Conservation (phyloP, 2,329 filamentous ascomycete genomes). For the Fusarium ambrosium region DNA sequence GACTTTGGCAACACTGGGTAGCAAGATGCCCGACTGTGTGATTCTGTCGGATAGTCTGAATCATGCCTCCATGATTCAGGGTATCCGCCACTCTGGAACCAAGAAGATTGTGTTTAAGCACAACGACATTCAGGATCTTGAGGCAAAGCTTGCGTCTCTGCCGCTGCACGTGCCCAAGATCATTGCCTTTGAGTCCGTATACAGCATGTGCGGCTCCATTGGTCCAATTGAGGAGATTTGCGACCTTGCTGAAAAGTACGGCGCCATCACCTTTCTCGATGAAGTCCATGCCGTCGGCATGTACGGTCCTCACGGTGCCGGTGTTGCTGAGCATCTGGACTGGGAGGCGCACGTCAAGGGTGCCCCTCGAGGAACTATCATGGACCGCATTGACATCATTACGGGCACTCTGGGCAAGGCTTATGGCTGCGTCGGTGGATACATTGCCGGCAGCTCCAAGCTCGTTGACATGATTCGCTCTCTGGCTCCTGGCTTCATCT, state of each 20-base stretch:
- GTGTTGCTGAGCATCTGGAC: constrained; percentile 97
- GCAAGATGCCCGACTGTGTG: constrained; percentile 95
- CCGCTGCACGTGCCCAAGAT: constrained; percentile 92
- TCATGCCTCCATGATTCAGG: constrained; percentile 99
- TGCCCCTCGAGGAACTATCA: constrained; percentile 82
- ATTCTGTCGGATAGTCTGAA: constrained; percentile 98
- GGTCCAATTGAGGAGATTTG: constrained; percentile 97
- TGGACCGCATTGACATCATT: constrained; percentile 98
- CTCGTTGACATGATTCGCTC: constrained; percentile 95
- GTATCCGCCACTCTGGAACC: constrained; percentile 95
- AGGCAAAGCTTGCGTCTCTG: constrained; percentile 90
- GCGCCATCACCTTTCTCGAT: constrained; percentile 96
- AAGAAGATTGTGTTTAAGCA: constrained; percentile 99
- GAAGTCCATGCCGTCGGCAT: constrained; percentile 99
- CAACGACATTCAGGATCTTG: constrained; percentile 93
- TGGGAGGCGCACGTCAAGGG: constrained; percentile 87
- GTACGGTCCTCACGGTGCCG: constrained; percentile 96
- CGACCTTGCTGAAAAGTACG: constrained; percentile 96
- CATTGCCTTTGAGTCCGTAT: constrained; percentile 98
- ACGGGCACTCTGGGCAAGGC: constrained; percentile 97
- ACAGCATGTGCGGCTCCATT: constrained; percentile 99
- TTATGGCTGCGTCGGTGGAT: constrained; percentile 96
- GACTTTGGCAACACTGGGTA: constrained; percentile 94
- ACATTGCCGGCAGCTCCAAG: constrained; percentile 90
- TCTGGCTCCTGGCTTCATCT: constrained; percentile 97